Conservation (phyloP, 2,329 filamentous ascomycete genomes). For the Didymellaceae sp. region DNA sequence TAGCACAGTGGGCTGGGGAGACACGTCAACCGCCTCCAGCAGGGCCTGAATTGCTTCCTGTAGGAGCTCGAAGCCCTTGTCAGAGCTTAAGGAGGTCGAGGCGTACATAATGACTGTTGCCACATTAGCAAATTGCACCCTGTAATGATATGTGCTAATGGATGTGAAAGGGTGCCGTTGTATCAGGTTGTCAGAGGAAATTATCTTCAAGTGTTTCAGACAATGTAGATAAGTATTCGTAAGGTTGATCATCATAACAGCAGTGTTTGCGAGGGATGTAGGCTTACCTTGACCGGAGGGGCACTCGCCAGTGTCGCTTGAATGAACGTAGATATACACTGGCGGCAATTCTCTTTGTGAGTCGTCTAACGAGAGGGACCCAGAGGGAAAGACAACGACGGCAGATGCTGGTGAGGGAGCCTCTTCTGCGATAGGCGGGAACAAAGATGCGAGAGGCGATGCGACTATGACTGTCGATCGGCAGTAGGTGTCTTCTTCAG, state of each 20-base stretch:
- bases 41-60: slow-evolving; percentile 53
- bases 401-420: slow-evolving; percentile 76
- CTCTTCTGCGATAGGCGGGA: slow-evolving; percentile 75
- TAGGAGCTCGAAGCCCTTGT: slow-evolving; percentile 45
- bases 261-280: slow-evolving; percentile 13
- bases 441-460: slow-evolving; percentile 69
- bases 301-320: slow-evolving; percentile 91
- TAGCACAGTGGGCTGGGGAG: slow-evolving; percentile 50
- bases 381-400: slow-evolving; percentile 69
- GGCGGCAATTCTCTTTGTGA: slow-evolving; percentile 49
- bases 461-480: slow-evolving; percentile 73
- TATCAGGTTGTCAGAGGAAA: slow-evolving; percentile 88
- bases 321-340: slow-evolving; percentile 73
- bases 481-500: slow-evolving; percentile 50
- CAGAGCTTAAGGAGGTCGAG: slow-evolving; percentile 51
- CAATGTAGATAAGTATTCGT: slow-evolving; percentile 99
- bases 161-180: slow-evolving; percentile 45
- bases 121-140: slow-evolving; percentile 44
- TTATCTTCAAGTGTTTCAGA: slow-evolving; percentile 92
- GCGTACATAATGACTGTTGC: slow-evolving; percentile 65
- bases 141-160: slow-evolving; percentile 5
- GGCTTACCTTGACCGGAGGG: slow-evolving; percentile 87
- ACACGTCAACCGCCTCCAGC: slow-evolving; percentile 46
- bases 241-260: slow-evolving; percentile 81
- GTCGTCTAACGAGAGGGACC: slow-evolving; percentile 55